Percentiles rank a stretch among this genome's conserved stretches.
Conservation (phyloP, 2,329 filamentous ascomycete species). For the Phialophora chinensis region DNA sequence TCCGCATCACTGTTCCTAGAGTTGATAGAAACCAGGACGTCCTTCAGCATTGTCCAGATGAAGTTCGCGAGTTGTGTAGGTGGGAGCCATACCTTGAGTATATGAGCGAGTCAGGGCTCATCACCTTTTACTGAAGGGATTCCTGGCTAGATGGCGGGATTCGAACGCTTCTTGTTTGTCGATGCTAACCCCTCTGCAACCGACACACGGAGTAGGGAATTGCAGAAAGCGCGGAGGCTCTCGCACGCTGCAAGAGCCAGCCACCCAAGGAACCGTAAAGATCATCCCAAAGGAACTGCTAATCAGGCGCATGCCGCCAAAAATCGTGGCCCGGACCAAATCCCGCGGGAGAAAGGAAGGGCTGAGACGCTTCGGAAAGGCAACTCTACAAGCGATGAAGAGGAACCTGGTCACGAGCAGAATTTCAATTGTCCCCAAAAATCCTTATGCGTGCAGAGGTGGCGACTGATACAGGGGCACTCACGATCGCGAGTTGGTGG, state of each 20-base stretch:
- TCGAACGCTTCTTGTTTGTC: neutral
- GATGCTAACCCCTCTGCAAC: neutral
- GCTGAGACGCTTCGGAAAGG: neutral
- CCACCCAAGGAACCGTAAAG: neutral
- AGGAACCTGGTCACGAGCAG: neutral
- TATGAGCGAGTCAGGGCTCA: no score
- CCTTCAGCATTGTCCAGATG: no score
- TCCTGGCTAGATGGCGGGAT: neutral
- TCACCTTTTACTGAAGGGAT: neutral
- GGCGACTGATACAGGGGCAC: neutral
- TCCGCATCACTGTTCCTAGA: no score
- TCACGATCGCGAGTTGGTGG: neutral
- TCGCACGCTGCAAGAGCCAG: slow-evolving; percentile 3
- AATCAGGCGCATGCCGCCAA: neutral
- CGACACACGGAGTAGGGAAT: neutral
- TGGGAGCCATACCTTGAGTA: no score
- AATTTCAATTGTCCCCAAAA: neutral
- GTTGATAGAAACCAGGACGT: no score
- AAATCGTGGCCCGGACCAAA: neutral
- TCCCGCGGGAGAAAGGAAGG: neutral
- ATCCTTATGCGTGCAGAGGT: neutral
- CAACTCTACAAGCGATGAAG: neutral
- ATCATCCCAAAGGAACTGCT: neutral
- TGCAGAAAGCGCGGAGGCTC: neutral
- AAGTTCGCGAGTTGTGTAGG: no score